These are phyloP conservation scores for Apiospora malaysiana DNA, from an alignment of 2,329 filamentous ascomycete species.

Conservation along the genomic window DNA sequence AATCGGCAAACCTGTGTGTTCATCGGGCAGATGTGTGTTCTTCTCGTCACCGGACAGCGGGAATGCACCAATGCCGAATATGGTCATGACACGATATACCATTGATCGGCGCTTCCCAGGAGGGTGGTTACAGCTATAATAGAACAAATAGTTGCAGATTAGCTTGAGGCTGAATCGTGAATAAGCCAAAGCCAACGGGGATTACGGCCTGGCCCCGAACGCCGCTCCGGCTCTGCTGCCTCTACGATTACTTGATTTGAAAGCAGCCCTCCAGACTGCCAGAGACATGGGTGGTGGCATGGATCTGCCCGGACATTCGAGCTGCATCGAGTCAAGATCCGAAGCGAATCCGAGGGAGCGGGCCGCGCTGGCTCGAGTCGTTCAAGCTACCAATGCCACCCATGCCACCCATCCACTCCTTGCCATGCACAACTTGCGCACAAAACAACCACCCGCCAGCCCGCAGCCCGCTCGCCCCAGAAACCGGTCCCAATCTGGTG, in stretches of 20 bases:
- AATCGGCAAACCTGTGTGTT: too few species aligned
- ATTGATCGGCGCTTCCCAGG: background rate
- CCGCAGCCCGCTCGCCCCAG: background rate
- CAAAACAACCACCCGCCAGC: background rate
- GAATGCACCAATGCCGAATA: background rate
- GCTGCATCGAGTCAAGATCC: background rate
- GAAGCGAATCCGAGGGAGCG: conserved; percentile 3
- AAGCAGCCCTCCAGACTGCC: background rate
- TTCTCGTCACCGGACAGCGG: background rate
- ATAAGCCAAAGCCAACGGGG: background rate
- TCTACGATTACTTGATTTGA: conserved; percentile 7
- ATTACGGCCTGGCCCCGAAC: background rate
- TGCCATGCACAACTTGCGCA: background rate
- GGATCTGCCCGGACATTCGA: conserved; percentile 20
- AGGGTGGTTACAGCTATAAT: background rate
- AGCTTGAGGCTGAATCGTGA: conserved; percentile 10
- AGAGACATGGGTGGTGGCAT: background rate
- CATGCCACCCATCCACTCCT: background rate
- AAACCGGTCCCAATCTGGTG: conserved; percentile 7
- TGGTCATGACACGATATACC: background rate
- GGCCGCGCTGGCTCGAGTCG: background rate
- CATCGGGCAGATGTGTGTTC: background rate
- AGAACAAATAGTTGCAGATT: background rate
- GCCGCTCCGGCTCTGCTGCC: background rate
- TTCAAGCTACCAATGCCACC: too few species aligned